phyloP scores from a whole-genome alignment of 176 grass and related monocot species.

The Musa itinerans region DNA sequence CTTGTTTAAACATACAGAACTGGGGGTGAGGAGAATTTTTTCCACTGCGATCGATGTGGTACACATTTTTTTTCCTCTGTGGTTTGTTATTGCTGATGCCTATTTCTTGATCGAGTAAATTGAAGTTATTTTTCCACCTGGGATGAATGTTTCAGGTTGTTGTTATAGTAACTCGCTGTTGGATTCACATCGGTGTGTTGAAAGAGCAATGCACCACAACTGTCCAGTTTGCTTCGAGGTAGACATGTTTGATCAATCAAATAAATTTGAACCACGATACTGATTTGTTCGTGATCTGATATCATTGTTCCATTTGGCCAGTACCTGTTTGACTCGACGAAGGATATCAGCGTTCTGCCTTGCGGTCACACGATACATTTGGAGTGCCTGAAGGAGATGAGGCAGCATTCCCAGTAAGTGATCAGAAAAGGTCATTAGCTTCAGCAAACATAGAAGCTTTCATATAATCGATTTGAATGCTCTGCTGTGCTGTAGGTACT shows the following conservation, averaged over 20 bases:
- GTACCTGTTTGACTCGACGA: conserved; percentile 82
- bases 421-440: too few relatives aligned
- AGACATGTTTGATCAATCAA: conserved; percentile 2
- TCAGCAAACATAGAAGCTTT: neutral
- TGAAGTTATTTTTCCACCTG: neutral
- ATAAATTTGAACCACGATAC: neutral
- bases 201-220: conserved; percentile 89
- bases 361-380: conserved; percentile 84
- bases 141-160: conserved; percentile 39
- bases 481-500: conserved; percentile 36
- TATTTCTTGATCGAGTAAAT: neutral
- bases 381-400: conserved; percentile 72
- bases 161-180: conserved; percentile 59
- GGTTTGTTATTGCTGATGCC: neutral
- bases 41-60: conserved; percentile 71
- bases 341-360: conserved; percentile 55
- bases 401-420: conserved; percentile 58
- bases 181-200: conserved; percentile 58
- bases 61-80: neutral
- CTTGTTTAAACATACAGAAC: conserved; percentile 28
- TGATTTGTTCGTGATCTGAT: neutral
- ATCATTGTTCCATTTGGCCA: neutral
- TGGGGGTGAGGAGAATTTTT: conserved; percentile 59
- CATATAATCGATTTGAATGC: neutral
- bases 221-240: conserved; percentile 92